A percentile compares a stretch with the other conserved stretches of the same genome.
Conservation (phyloP, 768 basidiomycete species). For the Leucosporidium yakuticum region DNA sequence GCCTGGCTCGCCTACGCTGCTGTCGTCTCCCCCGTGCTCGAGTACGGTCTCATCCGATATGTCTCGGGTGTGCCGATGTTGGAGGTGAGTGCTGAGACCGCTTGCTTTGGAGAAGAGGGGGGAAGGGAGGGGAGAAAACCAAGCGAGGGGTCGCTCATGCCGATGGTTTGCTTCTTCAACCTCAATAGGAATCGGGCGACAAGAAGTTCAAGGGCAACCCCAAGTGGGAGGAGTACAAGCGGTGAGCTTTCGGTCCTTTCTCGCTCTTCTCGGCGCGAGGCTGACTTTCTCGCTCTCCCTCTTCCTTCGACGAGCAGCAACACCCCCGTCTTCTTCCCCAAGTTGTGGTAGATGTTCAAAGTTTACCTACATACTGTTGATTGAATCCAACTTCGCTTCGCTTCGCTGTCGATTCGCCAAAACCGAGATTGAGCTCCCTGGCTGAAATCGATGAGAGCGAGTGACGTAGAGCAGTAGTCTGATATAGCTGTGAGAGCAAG, state of each 20-base stretch:
- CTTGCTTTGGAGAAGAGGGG: not conserved
- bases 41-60: slow-evolving; percentile 54
- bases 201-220: slow-evolving; percentile 55
- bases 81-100: slow-evolving; percentile 46
- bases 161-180: no score
- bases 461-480: no score
- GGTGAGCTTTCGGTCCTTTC: slow-evolving; percentile 40
- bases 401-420: no score
- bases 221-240: slow-evolving; percentile 58
- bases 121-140: not conserved
- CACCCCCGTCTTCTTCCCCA: slow-evolving; percentile 21
- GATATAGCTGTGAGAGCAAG: no score
- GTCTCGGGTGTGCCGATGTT: slow-evolving; percentile 66
- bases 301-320: not conserved
- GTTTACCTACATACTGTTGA: not conserved
- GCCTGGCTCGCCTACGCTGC: slow-evolving; percentile 43
- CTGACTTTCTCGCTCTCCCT: not conserved
- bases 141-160: no score
- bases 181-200: slow-evolving; percentile 43
- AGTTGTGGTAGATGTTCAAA: not conserved
- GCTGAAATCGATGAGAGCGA: no score
- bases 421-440: no score
- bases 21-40: slow-evolving; percentile 58
- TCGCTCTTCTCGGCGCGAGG: not conserved
- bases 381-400: no score